These are phyloP conservation scores for Aphanomyces euteiches DNA, from an alignment of 352 stramenopile genomes.

Conservation along the genomic window DNA sequence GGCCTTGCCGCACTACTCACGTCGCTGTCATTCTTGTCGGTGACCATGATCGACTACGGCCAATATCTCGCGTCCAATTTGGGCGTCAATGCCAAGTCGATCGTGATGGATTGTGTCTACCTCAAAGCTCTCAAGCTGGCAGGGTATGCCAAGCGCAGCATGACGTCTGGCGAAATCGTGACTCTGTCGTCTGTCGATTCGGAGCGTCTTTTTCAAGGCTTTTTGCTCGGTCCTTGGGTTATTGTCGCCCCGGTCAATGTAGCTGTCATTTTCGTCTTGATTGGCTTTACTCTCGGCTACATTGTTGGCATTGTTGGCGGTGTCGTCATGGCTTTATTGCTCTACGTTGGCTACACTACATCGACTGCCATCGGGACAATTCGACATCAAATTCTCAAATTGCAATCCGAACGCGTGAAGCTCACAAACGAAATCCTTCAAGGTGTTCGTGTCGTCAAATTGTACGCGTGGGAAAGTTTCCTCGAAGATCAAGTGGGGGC, in stretches of 20 bases:
- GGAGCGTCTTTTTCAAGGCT: slow-evolving; percentile 47
- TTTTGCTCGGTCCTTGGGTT: slow-evolving; percentile 43
- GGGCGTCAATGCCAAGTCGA: slow-evolving; percentile 47
- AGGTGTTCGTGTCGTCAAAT: slow-evolving; percentile 88
- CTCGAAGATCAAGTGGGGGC: slow-evolving; percentile 37
- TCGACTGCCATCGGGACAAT: neutral
- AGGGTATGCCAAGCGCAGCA: slow-evolving; percentile 39
- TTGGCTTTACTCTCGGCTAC: slow-evolving; percentile 42
- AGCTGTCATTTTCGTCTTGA: slow-evolving; percentile 44
- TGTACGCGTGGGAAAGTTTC: slow-evolving; percentile 78
- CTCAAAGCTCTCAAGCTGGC: slow-evolving; percentile 49
- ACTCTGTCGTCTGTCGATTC: slow-evolving; percentile 53
- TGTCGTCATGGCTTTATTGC: slow-evolving; percentile 14
- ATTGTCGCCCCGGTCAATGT: slow-evolving; percentile 49
- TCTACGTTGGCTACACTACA: neutral
- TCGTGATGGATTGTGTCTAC: slow-evolving; percentile 58
- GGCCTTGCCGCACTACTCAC: slow-evolving; percentile 41
- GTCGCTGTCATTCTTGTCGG: slow-evolving; percentile 39
- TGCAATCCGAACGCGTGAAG: slow-evolving; percentile 74
- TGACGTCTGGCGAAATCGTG: slow-evolving; percentile 52
- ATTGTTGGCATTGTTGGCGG: slow-evolving; percentile 12
- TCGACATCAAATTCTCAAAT: slow-evolving; percentile 9
- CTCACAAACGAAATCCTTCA: slow-evolving; percentile 91
- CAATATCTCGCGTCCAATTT: slow-evolving; percentile 45
- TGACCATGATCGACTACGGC: slow-evolving; percentile 45